Conservation (phyloP, 176 grass and related monocot species). For the Oryza meridionalis region DNA sequence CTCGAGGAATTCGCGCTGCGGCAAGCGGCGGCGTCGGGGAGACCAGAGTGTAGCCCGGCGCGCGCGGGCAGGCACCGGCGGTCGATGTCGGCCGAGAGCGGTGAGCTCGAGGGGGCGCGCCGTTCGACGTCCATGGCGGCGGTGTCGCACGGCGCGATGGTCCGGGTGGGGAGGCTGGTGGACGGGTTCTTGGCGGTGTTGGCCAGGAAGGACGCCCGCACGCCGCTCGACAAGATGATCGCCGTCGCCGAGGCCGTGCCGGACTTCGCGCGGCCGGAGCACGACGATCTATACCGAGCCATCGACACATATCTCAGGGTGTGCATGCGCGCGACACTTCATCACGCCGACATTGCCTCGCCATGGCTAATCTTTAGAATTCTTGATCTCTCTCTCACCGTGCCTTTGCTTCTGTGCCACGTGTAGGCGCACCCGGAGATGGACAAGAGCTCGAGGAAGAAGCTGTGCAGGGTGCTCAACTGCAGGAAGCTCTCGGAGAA, state of each 20-base stretch:
- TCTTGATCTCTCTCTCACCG: neutral
- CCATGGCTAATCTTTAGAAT: neutral
- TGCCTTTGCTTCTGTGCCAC: neutral
- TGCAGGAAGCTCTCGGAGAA: constrained; percentile 80
- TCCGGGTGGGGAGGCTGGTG: constrained; percentile 55
- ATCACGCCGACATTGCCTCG: neutral
- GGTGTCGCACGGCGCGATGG: constrained; percentile 46
- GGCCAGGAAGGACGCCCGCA: constrained; percentile 33
- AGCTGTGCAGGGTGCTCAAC: constrained; percentile 69
- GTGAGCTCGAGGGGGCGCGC: constrained; percentile 54
- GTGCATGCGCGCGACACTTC: neutral
- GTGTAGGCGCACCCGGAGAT: constrained; percentile 61
- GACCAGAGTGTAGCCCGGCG: constrained; percentile 36
- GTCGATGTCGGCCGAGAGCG: constrained; percentile 64
- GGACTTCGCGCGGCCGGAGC: constrained; percentile 47
- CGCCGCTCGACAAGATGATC: constrained; percentile 57
- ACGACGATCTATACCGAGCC: constrained; percentile 64
- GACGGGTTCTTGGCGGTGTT: constrained; percentile 57
- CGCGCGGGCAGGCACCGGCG: constrained; percentile 42
- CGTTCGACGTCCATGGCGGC: constrained; percentile 55
- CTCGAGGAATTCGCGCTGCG: constrained; percentile 67
- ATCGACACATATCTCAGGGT: constrained; percentile 69
- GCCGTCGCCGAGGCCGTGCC: constrained; percentile 56
- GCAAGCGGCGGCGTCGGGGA: constrained; percentile 21
- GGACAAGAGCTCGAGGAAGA: constrained; percentile 64